Conservation (phyloP, 208 protist species). For the Acanthamoeba royreba region DNA sequence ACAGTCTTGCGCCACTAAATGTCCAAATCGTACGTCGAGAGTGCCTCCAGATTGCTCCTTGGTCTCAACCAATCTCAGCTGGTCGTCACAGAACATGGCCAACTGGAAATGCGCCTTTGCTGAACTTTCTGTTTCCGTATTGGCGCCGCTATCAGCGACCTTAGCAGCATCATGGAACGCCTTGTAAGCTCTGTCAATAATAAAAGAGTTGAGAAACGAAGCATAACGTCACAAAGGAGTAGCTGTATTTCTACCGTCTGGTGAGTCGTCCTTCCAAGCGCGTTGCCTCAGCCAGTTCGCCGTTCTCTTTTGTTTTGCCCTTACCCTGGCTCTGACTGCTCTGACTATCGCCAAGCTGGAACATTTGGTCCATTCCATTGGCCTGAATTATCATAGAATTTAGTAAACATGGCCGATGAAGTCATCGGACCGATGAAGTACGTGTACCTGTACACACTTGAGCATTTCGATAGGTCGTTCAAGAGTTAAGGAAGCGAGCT, state of each 20-base stretch:
- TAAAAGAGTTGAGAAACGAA: neutral
- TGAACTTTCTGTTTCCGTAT: neutral
- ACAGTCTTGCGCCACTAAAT: no score
- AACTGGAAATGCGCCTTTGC: conserved; percentile 70
- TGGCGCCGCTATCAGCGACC: neutral
- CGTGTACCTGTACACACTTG: conserved; percentile 14
- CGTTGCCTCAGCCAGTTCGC: neutral
- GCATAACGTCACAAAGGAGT: no score
- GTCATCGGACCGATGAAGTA: no score
- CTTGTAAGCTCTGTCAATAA: neutral
- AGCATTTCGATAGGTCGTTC: neutral
- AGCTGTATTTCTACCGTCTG: no score
- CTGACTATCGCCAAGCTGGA: neutral
- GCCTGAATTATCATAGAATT: neutral
- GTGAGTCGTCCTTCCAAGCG: neutral
- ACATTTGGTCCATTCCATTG: conserved; percentile 37
- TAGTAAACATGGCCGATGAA: no score
- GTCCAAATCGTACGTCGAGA: neutral
- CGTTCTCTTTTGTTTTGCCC: no score
- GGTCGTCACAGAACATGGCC: conserved; percentile 71
- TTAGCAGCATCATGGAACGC: conserved; percentile 32
- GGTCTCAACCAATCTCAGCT: conserved; percentile 53
- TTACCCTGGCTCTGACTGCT: neutral
- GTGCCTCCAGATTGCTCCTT: neutral
- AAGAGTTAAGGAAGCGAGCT: neutral